Conservation (phyloP, 139 green algal genomes). For the Penium margaritaceum region DNA sequence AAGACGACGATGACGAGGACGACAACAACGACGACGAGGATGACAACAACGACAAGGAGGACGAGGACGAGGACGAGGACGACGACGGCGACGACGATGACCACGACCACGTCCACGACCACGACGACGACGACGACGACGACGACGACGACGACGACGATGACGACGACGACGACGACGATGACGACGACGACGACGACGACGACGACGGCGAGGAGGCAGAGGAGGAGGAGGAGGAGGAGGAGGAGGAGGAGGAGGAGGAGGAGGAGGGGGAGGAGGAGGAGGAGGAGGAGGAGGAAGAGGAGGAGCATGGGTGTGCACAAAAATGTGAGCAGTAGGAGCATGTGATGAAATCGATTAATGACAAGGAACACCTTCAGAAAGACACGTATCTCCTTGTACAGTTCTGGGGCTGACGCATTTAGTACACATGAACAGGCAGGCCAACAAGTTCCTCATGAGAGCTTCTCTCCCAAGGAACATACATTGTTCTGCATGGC, state of each 20-base stretch:
- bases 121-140: no score
- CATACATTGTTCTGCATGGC: no score
- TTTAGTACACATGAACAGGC: no score
- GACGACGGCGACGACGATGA: no score
- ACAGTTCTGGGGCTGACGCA: no score
- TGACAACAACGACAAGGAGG: background rate
- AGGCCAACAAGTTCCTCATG: no score
- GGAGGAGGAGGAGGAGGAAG: background rate
- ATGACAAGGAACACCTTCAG: no score
- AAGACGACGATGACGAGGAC: background rate
- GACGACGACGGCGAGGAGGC: background rate
- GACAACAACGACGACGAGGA: background rate
- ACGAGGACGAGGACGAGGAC: background rate
- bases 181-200: conserved; percentile 51
- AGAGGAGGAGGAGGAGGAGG: background rate
- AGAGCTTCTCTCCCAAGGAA: no score
- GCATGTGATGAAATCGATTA: no score
- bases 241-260: background rate
- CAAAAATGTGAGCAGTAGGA: no score
- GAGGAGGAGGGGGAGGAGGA: background rate
- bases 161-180: background rate
- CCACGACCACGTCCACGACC: no score
- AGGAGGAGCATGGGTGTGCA: background rate
- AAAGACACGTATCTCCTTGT: no score
- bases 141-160: background rate